Evolutionary conservation across 2,329 filamentous ascomycete species (phyloP), one percentile per base, ranked within the genome.

Genomic region (Myriosclerotinia duriaeana): DNA sequence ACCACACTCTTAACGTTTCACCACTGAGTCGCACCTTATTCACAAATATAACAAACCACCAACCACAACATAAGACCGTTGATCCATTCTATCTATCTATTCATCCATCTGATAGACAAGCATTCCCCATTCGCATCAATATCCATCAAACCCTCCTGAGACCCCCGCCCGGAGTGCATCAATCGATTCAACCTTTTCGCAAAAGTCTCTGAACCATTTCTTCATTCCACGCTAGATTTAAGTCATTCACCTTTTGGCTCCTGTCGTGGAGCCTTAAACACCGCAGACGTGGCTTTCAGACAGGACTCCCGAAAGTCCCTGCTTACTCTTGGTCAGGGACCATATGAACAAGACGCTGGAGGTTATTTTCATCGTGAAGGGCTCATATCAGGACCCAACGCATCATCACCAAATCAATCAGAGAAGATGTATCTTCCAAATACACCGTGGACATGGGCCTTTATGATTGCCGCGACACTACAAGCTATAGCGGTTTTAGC

Each of bases 381-480:
- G 48, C 67, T 76, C 61, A 48, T 67, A 69, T 70, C 71, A 58
- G 66, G 71, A 54, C 34, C 63, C 34, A 30, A 65, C 63, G 63
- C 26, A 20, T 42, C 36, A 50, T 53, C 69, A 12, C 60, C 66
- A 59, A 55, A 46, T 68, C 55, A 68, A 58, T 70, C 74, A 76
- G 69, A 66, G 72, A 86, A 79, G 73, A 87, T 93, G 81, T 94
- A 93, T 76, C 72, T 72, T 73, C 89, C 96, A 73, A 91, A 88
- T 76, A 90, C 91, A 66, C 86, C 84, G 75, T 99, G 95, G 94
- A 93, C 93, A 20, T 94, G 92, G 83, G 82, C 87, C 69, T 98
- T 98, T 77, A 87, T 96, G 79, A 78, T 87, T 70, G 84, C 90
- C 46, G 88, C 91, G 46, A 78, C 89, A 55, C 70, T 91, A 66